phyloP scores from a whole-genome alignment of 1,284 basidiomycete species.

The Cryptococcus depauperatus region DNA sequence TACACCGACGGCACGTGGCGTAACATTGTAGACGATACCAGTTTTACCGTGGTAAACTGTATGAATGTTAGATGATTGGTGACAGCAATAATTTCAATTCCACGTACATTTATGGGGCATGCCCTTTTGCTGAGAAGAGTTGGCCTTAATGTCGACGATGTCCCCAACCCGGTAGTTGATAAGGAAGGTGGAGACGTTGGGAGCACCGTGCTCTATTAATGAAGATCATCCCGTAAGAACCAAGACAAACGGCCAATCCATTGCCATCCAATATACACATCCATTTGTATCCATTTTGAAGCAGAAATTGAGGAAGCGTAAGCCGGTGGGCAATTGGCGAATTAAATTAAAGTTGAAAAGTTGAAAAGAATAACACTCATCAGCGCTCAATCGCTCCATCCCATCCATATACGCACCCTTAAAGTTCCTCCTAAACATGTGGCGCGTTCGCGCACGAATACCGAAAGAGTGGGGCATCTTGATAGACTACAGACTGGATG shows the following conservation, averaged over 20 bases:
- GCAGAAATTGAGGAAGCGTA: neutral
- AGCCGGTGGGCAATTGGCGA: neutral
- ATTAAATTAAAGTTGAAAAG: constrained; percentile 1
- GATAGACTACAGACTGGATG: constrained; percentile 23
- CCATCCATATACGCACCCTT: constrained; percentile 57
- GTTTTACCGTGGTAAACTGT: constrained; percentile 54
- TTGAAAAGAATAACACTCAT: neutral
- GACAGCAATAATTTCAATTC: neutral
- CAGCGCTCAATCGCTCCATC: neutral
- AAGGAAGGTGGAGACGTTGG: constrained; percentile 89
- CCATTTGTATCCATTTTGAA: too few species aligned
- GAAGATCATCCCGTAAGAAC: constrained; percentile 1
- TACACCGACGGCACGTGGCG: constrained; percentile 87
- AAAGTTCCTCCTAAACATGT: constrained; percentile 99
- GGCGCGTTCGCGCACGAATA: constrained; percentile 98
- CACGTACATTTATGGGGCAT: constrained; percentile 88
- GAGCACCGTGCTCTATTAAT: constrained; percentile 71
- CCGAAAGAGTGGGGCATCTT: constrained; percentile 99
- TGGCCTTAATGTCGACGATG: constrained; percentile 99
- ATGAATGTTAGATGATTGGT: neutral
- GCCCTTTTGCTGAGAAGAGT: constrained; percentile 98
- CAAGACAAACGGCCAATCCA: constrained; percentile 6
- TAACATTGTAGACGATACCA: constrained; percentile 98
- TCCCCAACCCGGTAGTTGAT: constrained; percentile 91
- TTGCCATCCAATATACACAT: neutral